A percentile compares a stretch with the other conserved stretches of the same genome.
Conservation (phyloP, 2,329 filamentous ascomycete species). For the Neofusicoccum ribis region DNA sequence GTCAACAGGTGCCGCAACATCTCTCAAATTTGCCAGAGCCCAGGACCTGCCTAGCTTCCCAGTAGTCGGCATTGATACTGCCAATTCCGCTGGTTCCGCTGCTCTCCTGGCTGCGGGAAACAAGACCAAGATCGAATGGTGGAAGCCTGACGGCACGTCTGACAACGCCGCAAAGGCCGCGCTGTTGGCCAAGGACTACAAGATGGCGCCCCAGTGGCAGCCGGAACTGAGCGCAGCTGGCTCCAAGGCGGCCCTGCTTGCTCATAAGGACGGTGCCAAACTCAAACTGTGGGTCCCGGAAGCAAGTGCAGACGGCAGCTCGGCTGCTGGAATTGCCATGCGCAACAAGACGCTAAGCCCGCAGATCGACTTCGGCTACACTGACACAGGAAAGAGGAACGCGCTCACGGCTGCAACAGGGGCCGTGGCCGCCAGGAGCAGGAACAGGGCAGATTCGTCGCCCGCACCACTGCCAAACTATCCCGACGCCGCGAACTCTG, state of each 20-base stretch:
- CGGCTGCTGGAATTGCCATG: slow-evolving; percentile 70
- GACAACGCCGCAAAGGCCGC: slow-evolving; percentile 60
- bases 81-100: slow-evolving; percentile 69
- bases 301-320: slow-evolving; percentile 57
- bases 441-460: slow-evolving; percentile 65
- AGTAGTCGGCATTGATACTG: slow-evolving; percentile 60
- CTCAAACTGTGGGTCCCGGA: slow-evolving; percentile 54
- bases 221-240: slow-evolving; percentile 65
- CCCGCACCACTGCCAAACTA: slow-evolving; percentile 46
- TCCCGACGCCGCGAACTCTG: slow-evolving; percentile 61
- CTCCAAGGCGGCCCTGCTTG: slow-evolving; percentile 73
- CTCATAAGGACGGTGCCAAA: slow-evolving; percentile 55
- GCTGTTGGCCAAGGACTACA: slow-evolving; percentile 60
- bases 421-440: slow-evolving; percentile 61
- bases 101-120: slow-evolving; percentile 73
- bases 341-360: slow-evolving; percentile 51
- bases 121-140: slow-evolving; percentile 64
- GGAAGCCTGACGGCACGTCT: slow-evolving; percentile 64
- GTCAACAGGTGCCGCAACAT: slow-evolving; percentile 57
- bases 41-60: slow-evolving; percentile 75
- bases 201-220: slow-evolving; percentile 63
- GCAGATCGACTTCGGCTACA: slow-evolving; percentile 49
- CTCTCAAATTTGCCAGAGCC: slow-evolving; percentile 70
- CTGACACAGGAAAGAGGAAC: slow-evolving; percentile 57
- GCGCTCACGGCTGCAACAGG: slow-evolving; percentile 76